phyloP scores from a whole-genome alignment of 768 basidiomycete species.

The Hericium alpestre region DNA sequence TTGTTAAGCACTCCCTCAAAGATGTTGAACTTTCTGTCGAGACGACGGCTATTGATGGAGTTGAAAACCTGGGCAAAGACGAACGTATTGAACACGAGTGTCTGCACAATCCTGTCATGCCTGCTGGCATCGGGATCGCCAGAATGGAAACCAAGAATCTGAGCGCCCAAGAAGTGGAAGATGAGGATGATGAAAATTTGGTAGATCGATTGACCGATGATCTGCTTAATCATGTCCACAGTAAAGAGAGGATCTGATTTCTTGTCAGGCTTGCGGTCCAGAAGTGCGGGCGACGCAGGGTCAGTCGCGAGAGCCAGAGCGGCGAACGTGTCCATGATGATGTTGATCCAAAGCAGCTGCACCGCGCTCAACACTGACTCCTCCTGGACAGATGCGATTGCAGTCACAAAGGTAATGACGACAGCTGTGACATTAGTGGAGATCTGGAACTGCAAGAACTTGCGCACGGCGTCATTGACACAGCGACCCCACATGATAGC shows the following conservation, averaged over 20 bases:
- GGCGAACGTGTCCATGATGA: conserved; percentile 98
- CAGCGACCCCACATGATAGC: conserved; percentile 99
- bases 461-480: conserved; percentile 94
- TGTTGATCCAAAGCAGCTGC: conserved; percentile 96
- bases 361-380: conserved; percentile 87
- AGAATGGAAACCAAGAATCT: conserved; percentile 54
- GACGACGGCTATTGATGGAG: conserved; percentile 80
- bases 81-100: conserved; percentile 95
- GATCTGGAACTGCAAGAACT: conserved; percentile 94
- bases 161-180: conserved; percentile 76
- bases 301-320: conserved; percentile 96
- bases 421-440: conserved; percentile 95
- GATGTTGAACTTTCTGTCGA: conserved; percentile 81
- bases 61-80: conserved; percentile 98
- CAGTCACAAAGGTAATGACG: conserved; percentile 83
- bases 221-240: conserved; percentile 95
- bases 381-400: conserved; percentile 69
- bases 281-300: conserved; percentile 69
- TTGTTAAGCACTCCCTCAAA: conserved; percentile 77
- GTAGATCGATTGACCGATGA: conserved; percentile 79
- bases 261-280: conserved; percentile 86
- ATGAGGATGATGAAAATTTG: conserved; percentile 76
- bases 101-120: conserved; percentile 47
- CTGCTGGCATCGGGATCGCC: conserved; percentile 20
- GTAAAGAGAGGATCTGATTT: conserved; percentile 84